phyloP scores from a whole-genome alignment of 2,329 filamentous ascomycete species.

The Colletotrichum coccodes region DNA sequence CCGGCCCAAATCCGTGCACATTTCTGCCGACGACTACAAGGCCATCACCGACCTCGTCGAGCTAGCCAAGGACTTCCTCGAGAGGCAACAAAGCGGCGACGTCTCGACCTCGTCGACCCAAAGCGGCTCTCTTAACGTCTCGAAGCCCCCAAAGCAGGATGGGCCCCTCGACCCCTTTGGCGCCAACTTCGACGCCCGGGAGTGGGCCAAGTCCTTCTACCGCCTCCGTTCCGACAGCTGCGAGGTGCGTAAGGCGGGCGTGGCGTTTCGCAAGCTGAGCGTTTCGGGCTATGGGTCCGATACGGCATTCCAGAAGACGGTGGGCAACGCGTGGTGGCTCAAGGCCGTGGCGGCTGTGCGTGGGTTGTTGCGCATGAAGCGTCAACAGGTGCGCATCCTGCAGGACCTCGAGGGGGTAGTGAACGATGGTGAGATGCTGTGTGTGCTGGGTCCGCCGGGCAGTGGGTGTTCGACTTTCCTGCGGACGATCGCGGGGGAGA shows the following conservation, averaged over 20 bases:
- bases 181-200: constrained; percentile 58
- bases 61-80: constrained; percentile 20
- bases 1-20: constrained; percentile 13
- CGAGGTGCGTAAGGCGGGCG: constrained; percentile 40
- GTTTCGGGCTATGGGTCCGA: constrained; percentile 37
- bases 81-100: constrained; percentile 8
- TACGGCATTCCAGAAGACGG: constrained; percentile 22
- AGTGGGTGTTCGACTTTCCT: constrained; percentile 75
- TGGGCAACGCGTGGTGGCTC: constrained; percentile 36
- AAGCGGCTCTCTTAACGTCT: not conserved
- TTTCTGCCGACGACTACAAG: constrained; percentile 27
- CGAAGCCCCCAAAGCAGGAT: constrained; percentile 7
- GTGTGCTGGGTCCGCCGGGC: constrained; percentile 65
- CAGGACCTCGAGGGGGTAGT: constrained; percentile 61
- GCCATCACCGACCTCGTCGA: constrained; percentile 27
- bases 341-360: constrained; percentile 35
- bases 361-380: constrained; percentile 21
- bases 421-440: constrained; percentile 64
- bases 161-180: constrained; percentile 56
- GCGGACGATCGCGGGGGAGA: constrained; percentile 72
- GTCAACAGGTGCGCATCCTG: constrained; percentile 57
- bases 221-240: constrained; percentile 39
- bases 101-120: not conserved
- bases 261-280: constrained; percentile 58
- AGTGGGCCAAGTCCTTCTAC: constrained; percentile 44